Evolutionary conservation across 805 yeast genomes (phyloP), one percentile per base, ranked within the genome.

Genomic region (Myxozyma geophila): DNA sequence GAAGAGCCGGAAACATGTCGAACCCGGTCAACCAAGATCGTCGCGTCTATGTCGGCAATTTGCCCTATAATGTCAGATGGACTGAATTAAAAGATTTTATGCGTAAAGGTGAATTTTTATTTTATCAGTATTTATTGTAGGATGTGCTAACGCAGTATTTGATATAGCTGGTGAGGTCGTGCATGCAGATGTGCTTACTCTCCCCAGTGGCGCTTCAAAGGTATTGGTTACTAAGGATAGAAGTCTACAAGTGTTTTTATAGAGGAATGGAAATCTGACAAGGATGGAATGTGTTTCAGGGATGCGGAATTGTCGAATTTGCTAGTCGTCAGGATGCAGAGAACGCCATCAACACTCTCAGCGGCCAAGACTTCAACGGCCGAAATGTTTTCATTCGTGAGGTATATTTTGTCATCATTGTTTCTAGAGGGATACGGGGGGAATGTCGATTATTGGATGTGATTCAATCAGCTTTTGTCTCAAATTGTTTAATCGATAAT

Each of bases 331-430:
- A 82, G 17, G 88, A 85, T 60, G 97, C 90, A 6, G 81, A 80
- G 53, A 81, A 78, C 28, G 97, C 97, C 12, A 90, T 92, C 71
- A 77, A 80, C 59, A 80, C 84, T 70, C 87, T 81, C 71, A 88
- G 89, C 76, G 87, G 89, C 72, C 80, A 86, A 37, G 80, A 79
- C 41, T 83, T 86, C 67, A 77, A 80, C 72, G 96, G 91, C 13
- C 86, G 98, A 75, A 87, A 85, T 71, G 88, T 92, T 50, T 91
- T 88, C 75, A 96, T 92, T 9, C 87, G 98, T 78, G 96, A 88
- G 74, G 96, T 70, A 68, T 9, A 49, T 35, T 17, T 49, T 36
- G n/a, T 23, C 35, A 35, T 44, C 33, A 28, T 36, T 54, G 17
- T 17, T 40, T 15, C 28, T 28, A 28, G 5, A 28, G 28, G 28